Evolutionary conservation across 768 basidiomycete species (phyloP), one percentile per base, ranked within the genome.

Genomic region (Trametes gibbosa): DNA sequence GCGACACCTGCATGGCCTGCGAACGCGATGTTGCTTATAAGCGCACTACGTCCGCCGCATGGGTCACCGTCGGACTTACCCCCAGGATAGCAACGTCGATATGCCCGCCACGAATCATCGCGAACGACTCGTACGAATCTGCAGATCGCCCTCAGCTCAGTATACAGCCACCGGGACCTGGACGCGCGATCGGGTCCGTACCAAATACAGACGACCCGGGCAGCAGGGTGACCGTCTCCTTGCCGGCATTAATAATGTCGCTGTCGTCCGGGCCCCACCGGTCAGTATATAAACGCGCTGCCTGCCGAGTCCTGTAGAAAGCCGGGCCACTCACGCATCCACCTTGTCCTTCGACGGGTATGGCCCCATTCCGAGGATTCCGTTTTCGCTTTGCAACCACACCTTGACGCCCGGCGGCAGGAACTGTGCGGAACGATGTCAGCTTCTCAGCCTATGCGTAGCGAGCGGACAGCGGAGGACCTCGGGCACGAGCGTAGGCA

Each of bases 41-140:
- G 54, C 54, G 54, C 59, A 52, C 42, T 52, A 54, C 47, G 42
- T 51, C 46, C 45, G 12, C 57, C 32, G 45, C 37, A 48, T 56
- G 54, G 50, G 27, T 21, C 35, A 23, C 51, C 43, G 52, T 29
- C 58, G 63, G 57, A 77, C 87, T 69, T 73, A 92, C 92, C 27
- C 95, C 95, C 49, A 98, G 84, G 69, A 98, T 95, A 7, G 94
- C 86, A 47, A 96, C 90, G 65, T 98, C 86, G 50, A 98, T 84
- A 74, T 98, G 95, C 5, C 95, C 95, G 45, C 95, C 95, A 53
- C 95, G 90, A 74, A 98, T 97, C 95, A 98, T 98, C 12, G 90
- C 90, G 68, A 98, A 98, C 3, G 92, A 95, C 74, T 97, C 95
- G 66, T 85, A 85, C 3, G 93, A 95, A 74, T 95, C 90, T 90